Base-by-base conservation (phyloP, 108 stramenopile species). In the Asterionellopsis glacialis region DNA sequence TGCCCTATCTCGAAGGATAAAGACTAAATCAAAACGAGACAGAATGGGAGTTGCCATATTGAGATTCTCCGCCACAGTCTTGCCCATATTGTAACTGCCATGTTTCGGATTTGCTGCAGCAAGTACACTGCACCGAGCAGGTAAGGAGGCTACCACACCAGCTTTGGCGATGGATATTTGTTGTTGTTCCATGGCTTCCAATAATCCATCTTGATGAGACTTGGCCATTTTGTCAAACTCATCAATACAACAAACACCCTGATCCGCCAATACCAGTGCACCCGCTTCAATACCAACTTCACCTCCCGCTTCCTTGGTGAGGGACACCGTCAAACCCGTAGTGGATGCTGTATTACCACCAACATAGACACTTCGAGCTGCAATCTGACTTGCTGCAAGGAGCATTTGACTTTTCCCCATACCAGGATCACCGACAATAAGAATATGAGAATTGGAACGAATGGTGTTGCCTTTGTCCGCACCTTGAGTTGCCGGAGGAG, bases 101-200 rank as follows among this genome's bases (percentile, higher is more conserved):
- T 90, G 90, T 57, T 89, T 90, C 15, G 98, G 98, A 74, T 99
- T 99, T 11, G 98, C 98, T 0, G 98, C 98, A 15, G 97, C 98
- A 56, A 99, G 78, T 41, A 99, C 82, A 56, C 94, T 89, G 67
- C 95, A 96, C 21, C 97, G 68, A 5, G 92, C 89, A 43, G 88
- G 88, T 27, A 98, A 75, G 0, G 90, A 81, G 23, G 94, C 91
- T 0, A 95, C 92, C 0, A 96, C 90, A 16, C 98, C 98, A 19
- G 94, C 92, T 63, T 99, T 99, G 42, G 98, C 97, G 40, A 99
- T 94, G 22, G 95, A 96, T 12, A 99, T 90, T 57, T 85, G 85
- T 68, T 99, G 97, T 64, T 99, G 98, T 73, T 99, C 98, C 98
- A 99, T 99, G 13, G 97, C 96, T 76, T 99, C 98, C 53, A 98